Evolutionary conservation across 1,284 basidiomycete species (phyloP), one percentile per base, ranked within the genome.

Genomic region (Papiliotrema nemorosa): DNA sequence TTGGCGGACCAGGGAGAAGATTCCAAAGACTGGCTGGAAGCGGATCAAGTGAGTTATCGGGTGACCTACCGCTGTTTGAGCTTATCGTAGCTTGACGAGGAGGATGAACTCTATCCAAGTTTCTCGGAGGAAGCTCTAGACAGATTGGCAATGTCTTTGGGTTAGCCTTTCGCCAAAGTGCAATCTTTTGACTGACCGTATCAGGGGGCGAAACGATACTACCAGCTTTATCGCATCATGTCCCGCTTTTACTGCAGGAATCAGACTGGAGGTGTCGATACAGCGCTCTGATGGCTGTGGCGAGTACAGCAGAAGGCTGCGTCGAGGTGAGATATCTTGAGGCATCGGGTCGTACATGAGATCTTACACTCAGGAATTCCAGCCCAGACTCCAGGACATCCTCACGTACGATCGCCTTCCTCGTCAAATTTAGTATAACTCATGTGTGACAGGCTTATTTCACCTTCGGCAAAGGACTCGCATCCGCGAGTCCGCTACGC

Each of bases 401-500:
- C 40, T 61, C 12, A 50, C 35, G 58, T 59, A 33, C 31, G 31
- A 33, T 47, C 4, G 12, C 16, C 33, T 35, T 42, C 22, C 3
- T n/a, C 34, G 26, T 27, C 25, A 14, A 24, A 29, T 10, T 27
- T 22, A 10, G 21, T 2, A 18, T 12, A 25, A 25, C 21, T 31
- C 44, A 39, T 49, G 37, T 47, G 18, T 18, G 25, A 14, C 85
- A 91, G 69, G 81, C 78, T 90, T 13, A 84, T 91, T 21, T 80
- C 80, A 0, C 86, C 87, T 0, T 81, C 84, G 77, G 88, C 89
- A 63, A 75, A 76, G 40, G 89, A 91, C 67, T 67, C 82, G 0
- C 84, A 91, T 74, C 87, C 88, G 0, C 79, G 89, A 2, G 88
- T 91, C 2, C 79, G 88, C 25, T 86, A 84, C 66, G 88, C 87